A percentile compares a stretch with the other conserved stretches of the same genome.
Evolutionary conservation across 2,329 filamentous ascomycete genomes (phyloP).

Genomic region (Colletotrichum sojae): DNA sequence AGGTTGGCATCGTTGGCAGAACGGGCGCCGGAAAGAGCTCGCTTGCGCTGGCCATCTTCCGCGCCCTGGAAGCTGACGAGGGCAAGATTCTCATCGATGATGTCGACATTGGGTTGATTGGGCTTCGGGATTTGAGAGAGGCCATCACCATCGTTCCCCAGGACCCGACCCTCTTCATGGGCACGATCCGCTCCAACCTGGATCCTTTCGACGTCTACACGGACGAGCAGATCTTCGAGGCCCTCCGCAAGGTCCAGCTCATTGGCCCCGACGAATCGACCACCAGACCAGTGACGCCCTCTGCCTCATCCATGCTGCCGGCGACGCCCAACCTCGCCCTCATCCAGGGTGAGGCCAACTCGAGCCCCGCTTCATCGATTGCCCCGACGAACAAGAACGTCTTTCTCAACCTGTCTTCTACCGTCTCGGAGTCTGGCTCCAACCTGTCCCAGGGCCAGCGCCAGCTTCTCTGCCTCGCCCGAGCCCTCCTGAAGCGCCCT

Average conservation of each 20-base stretch:
- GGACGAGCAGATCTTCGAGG: constrained; percentile 90
- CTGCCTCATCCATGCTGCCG: constrained; percentile 37
- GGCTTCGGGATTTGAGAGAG: constrained; percentile 92
- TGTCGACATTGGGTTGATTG: constrained; percentile 90
- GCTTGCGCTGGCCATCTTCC: constrained; percentile 91
- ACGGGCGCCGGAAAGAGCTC: constrained; percentile 98
- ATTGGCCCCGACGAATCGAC: constrained; percentile 73
- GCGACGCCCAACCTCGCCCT: constrained; percentile 36
- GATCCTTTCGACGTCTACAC: constrained; percentile 93
- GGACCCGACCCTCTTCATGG: constrained; percentile 94
- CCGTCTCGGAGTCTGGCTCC: constrained; percentile 89
- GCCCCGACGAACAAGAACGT: constrained; percentile 89
- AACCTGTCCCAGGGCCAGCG: constrained; percentile 97
- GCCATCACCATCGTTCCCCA: constrained; percentile 98
- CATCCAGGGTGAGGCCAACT: constrained; percentile 18
- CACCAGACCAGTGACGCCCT: constrained; percentile 47
- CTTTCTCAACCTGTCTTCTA: constrained; percentile 87
- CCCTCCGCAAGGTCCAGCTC: constrained; percentile 89
- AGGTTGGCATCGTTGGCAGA: constrained; percentile 95
- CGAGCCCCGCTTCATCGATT: constrained; percentile 44
- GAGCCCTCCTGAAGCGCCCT: constrained; percentile 91
- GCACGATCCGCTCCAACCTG: constrained; percentile 91
- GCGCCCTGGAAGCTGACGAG: constrained; percentile 89
- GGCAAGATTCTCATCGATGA: constrained; percentile 93
- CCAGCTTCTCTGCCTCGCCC: constrained; percentile 92